Evolutionary conservation across 2,329 filamentous ascomycete genomes (phyloP), one percentile per base, ranked within the genome.

Genomic region (Epichloe uncinata): DNA sequence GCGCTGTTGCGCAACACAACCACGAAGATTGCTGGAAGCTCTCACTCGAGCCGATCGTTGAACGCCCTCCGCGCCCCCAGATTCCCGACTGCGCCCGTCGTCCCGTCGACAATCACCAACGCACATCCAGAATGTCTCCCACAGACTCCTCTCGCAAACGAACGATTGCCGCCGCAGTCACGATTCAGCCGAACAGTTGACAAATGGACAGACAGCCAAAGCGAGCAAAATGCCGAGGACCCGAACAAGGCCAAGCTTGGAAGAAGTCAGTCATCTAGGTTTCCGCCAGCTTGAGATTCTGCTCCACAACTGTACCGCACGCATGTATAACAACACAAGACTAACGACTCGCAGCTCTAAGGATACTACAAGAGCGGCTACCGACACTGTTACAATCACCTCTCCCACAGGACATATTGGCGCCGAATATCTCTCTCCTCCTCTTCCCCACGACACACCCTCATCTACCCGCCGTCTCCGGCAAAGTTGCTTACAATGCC

Each of bases 391-490:
- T 85, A 20, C 77, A 84, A 59, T 77, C 78, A 1, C 82, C 81
- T 2, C 71, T 84, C 5, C 82, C 88, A 15, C 79, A 85, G 58
- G 82, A 88, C 52, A 78, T 95, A 54, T 80, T 94, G 55, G 81
- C 84, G 40, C 82, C 87, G 35, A 77, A 84, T 61, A 85, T 87
- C 66, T 77, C 78, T 8, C 78, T 85, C 41, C 78, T 82, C 63
- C 78, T 85, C 56, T 85, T 85, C 64, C 82, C 82, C 37, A 79
- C 81, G 30, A 93, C 87, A 0, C 87, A 94, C 60, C 87, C 86
- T 3, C 85, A 91, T 64, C 85, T 98, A 3, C 93, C 93, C 35
- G 85, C 82, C n/a, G 93, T 97, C 40, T 87, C 87, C 33, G 93
- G 93, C 48, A 81, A 86, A 44, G 85, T 96, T 36, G 85, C 88